Percentiles rank a stretch among this genome's conserved stretches.
Conservation (phyloP, 2,329 filamentous ascomycete genomes). For the Arthrinium phaeospermum region DNA sequence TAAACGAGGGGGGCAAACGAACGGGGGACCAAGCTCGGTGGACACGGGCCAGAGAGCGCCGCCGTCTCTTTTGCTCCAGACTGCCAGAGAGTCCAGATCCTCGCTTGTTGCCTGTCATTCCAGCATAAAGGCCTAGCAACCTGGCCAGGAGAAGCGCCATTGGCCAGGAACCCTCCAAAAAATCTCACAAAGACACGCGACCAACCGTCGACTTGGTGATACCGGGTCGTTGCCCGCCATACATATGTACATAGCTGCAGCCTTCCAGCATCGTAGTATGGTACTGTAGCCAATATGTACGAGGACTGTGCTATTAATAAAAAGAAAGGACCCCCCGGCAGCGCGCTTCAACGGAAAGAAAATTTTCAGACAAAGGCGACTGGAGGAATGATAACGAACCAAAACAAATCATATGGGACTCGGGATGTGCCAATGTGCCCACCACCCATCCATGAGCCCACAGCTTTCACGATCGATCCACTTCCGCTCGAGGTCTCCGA, state of each 20-base stretch:
- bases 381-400: not conserved
- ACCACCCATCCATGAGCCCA: slow-evolving; percentile 13
- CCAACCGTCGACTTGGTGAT: slow-evolving; percentile 16
- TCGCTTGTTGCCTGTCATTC: slow-evolving; percentile 8
- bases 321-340: not conserved
- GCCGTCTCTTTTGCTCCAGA: not conserved
- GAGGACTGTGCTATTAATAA: not conserved
- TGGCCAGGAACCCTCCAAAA: not conserved
- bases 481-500: not conserved
- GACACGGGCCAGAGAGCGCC: slow-evolving; percentile 1
- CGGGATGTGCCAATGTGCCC: not conserved
- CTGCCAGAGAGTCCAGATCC: not conserved
- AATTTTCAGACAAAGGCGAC: not conserved
- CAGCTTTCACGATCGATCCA: slow-evolving; percentile 11
- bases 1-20: slow-evolving; percentile 5
- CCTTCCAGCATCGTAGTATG: not conserved
- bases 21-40: slow-evolving; percentile 11
- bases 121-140: not conserved
- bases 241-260: not conserved
- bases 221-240: not conserved
- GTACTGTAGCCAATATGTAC: not conserved
- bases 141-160: not conserved
- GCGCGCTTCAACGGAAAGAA: slow-evolving; percentile 7
- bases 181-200: slow-evolving; percentile 10
- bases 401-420: not conserved